A percentile compares a stretch with the other conserved stretches of the same genome.
Evolutionary conservation across 441 rosid genomes (phyloP).

Genomic region (Jatropha multifida): DNA sequence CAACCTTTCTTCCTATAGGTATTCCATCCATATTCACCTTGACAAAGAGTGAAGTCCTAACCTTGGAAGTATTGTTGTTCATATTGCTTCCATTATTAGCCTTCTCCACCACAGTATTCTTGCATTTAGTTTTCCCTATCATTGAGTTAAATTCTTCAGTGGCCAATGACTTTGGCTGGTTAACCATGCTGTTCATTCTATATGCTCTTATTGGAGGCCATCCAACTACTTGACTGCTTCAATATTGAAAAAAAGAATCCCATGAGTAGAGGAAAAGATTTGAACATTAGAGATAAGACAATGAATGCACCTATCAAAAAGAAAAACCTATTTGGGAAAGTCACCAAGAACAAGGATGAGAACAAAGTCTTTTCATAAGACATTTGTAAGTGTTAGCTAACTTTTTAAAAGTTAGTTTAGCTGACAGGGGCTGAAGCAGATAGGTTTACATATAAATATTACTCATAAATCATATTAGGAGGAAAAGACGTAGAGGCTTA

Average conservation of each 20-base stretch:
- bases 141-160: conserved; percentile 47
- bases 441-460: neutral
- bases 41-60: conserved; percentile 58
- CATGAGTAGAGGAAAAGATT: neutral
- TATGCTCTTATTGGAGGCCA: conserved; percentile 95
- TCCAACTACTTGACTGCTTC: conserved; percentile 78
- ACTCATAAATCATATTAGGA: neutral
- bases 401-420: neutral
- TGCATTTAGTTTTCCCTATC: conserved; percentile 39
- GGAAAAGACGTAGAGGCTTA: neutral
- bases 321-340: neutral
- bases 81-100: conserved; percentile 21
- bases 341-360: neutral
- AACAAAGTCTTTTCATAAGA: neutral
- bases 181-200: conserved; percentile 77
- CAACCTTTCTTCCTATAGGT: conserved; percentile 87
- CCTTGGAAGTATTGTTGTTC: conserved; percentile 30
- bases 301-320: neutral
- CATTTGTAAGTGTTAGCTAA: neutral
- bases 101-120: conserved; percentile 29
- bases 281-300: neutral
- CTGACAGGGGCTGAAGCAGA: neutral
- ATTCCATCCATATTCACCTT: conserved; percentile 94
- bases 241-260: conserved; percentile 18
- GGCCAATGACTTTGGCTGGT: conserved; percentile 52